phyloP scores from a whole-genome alignment of 176 grass and related monocot genomes.

The Oryza brachyantha region DNA sequence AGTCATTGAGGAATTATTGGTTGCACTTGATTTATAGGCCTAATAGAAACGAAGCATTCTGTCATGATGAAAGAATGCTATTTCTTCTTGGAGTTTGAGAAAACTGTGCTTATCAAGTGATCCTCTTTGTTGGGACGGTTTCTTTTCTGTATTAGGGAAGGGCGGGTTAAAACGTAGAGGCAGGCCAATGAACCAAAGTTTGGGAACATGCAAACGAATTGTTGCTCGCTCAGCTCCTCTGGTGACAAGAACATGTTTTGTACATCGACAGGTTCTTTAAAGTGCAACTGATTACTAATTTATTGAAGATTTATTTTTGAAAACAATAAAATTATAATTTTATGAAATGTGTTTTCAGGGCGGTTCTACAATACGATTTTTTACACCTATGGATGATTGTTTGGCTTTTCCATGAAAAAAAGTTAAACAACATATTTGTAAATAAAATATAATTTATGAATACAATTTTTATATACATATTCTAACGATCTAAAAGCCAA shows the following conservation, averaged over 20 bases:
- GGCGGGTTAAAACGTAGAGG: conserved; percentile 8
- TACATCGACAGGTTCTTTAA: background rate
- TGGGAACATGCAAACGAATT: background rate
- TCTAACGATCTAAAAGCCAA: no score
- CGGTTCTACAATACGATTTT: no score
- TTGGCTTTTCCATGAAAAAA: no score
- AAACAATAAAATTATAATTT: background rate
- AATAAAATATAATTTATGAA: no score
- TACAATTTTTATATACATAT: no score
- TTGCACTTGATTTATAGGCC: conserved; percentile 1
- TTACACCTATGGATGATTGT: no score
- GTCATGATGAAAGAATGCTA: background rate
- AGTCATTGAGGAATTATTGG: conserved; percentile 31
- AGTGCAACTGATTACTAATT: background rate
- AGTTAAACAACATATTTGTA: no score
- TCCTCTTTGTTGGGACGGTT: conserved; percentile 16
- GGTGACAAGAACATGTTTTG: background rate
- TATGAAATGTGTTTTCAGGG: no score
- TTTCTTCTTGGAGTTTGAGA: background rate
- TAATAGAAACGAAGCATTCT: conserved; percentile 1
- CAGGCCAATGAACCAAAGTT: conserved; percentile 34
- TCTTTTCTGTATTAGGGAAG: conserved; percentile 16
- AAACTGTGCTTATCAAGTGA: background rate
- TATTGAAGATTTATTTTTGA: background rate
- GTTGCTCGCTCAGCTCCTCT: background rate